phyloP scores from a whole-genome alignment of 345 rosid genomes.

The Populus alba region DNA sequence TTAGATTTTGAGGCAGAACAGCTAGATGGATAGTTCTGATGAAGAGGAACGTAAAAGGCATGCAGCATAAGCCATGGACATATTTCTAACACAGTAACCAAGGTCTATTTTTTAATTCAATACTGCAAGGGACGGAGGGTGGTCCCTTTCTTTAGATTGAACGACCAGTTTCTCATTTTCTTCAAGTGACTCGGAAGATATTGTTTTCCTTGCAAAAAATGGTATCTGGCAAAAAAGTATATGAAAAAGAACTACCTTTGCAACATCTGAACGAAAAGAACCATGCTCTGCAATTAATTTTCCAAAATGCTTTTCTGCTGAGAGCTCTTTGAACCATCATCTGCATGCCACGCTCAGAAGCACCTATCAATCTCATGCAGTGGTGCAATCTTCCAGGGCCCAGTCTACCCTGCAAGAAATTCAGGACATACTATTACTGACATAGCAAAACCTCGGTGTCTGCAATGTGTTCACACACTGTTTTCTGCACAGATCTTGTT shows the following conservation, averaged over 20 bases:
- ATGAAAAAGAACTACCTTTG: slow-evolving; percentile 51
- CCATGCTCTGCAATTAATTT: slow-evolving; percentile 86
- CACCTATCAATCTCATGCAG: slow-evolving; percentile 93
- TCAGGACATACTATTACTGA: not conserved
- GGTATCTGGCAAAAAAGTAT: not conserved
- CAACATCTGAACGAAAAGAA: slow-evolving; percentile 79
- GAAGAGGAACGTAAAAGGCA: not conserved
- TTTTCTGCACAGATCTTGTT: not conserved
- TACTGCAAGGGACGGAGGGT: not conserved
- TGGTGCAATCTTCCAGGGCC: slow-evolving; percentile 99
- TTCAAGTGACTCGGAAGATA: not conserved
- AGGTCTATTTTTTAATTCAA: not conserved
- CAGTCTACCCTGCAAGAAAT: slow-evolving; percentile 73
- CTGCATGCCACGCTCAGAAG: slow-evolving; percentile 98
- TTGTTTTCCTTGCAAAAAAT: not conserved
- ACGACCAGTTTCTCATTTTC: not conserved
- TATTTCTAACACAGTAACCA: no score
- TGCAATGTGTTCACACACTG: not conserved
- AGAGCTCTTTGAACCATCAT: slow-evolving; percentile 87
- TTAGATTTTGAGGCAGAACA: not conserved
- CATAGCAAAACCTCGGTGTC: not conserved
- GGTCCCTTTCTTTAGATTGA: not conserved
- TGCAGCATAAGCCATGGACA: not conserved
- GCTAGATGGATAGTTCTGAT: not conserved
- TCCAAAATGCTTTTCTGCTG: slow-evolving; percentile 72